Conservation (phyloP, 2,329 filamentous ascomycete genomes). For the Colletotrichum euphorbiae region DNA sequence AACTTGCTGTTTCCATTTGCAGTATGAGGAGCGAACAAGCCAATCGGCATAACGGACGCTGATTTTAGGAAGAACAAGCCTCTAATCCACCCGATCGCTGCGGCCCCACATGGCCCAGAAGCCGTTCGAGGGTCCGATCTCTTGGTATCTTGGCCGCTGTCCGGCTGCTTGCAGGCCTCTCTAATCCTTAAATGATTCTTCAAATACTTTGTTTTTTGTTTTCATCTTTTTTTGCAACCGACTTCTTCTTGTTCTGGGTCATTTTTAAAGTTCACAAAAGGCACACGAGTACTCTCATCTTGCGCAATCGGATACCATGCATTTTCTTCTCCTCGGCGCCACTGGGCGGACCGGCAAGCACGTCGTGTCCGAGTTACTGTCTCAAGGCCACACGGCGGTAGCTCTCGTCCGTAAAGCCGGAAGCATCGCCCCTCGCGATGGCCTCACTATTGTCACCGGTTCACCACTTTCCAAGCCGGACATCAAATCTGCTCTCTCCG, state of each 20-base stretch:
- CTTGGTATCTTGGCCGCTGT: not conserved
- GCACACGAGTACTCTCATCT: not conserved
- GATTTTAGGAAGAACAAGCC: too few relatives aligned
- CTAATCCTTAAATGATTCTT: not conserved
- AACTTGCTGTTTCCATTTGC: not conserved
- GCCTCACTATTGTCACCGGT: not conserved
- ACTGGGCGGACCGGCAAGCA: constrained; percentile 57
- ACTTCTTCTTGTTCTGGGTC: too few relatives aligned
- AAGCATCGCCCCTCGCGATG: not conserved
- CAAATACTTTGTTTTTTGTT: not conserved
- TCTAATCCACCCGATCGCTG: too few relatives aligned
- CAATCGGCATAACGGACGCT: not conserved
- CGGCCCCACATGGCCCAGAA: not conserved
- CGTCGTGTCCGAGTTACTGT: constrained; percentile 53
- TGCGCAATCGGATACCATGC: constrained; percentile 44
- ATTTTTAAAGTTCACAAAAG: not conserved
- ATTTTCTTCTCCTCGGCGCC: constrained; percentile 57
- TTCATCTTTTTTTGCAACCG: not conserved
- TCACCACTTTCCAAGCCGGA: constrained; percentile 11
- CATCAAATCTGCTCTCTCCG: not conserved
- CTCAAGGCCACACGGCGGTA: constrained; percentile 52
- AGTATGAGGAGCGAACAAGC: constrained; percentile 1
- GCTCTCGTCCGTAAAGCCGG: constrained; percentile 52
- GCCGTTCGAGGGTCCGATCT: not conserved
- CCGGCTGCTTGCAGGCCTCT: too few relatives aligned